These are phyloP conservation scores for Glycine soja DNA, from an alignment of 306 rosid species.

Conservation along the genomic window DNA sequence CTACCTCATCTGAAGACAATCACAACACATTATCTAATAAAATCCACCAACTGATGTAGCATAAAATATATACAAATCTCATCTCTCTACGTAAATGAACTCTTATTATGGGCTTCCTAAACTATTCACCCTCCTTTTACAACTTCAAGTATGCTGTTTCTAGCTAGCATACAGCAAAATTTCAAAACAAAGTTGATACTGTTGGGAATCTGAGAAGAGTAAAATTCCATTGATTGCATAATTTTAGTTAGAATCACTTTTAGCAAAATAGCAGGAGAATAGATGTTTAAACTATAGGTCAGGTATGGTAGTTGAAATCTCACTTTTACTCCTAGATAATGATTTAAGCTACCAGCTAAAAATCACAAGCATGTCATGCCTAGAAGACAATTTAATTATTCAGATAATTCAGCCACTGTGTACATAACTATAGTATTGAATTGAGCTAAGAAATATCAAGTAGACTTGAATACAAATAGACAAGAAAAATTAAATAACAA, in stretches of 20 bases:
- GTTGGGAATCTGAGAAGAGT: too few relatives aligned
- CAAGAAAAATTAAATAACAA: neutral
- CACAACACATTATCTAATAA: too few relatives aligned
- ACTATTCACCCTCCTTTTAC: neutral
- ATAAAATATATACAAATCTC: neutral
- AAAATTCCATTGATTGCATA: neutral
- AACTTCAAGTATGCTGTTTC: neutral
- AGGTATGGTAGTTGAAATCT: neutral
- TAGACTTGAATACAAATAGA: neutral
- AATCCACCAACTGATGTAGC: too few relatives aligned
- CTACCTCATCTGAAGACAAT: too few relatives aligned
- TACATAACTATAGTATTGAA: neutral
- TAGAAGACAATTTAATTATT: neutral
- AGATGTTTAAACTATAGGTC: neutral
- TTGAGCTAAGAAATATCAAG: neutral
- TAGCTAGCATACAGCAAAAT: neutral
- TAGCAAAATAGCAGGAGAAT: neutral
- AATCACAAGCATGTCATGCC: neutral
- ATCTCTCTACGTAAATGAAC: neutral
- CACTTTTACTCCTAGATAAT: neutral
- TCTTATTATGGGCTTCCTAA: neutral
- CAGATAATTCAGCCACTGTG: neutral
- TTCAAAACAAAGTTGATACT: neutral
- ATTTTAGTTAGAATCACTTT: neutral
- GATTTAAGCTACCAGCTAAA: neutral